Evolutionary conservation across 1,284 basidiomycete genomes (phyloP), one percentile per base, ranked within the genome.

Genomic region (Farysia itapuensis): DNA sequence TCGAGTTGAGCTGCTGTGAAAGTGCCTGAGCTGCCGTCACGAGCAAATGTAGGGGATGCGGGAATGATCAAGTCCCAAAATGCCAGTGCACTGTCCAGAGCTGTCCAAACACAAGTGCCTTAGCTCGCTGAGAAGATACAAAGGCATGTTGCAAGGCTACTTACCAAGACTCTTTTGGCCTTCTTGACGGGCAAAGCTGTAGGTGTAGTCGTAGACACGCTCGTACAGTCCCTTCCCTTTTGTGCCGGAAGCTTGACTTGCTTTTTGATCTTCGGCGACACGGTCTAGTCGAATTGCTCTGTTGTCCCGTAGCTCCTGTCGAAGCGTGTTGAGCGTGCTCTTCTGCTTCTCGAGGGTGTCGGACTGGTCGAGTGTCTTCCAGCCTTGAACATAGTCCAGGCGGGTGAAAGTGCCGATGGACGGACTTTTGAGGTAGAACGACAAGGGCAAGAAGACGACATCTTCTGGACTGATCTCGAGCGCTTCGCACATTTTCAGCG

Each of bases 51-150:
- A 25, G 94, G 81, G 5, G 89, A 90, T 65, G 86, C 84, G 0
- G 88, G 86, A 34, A 97, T 80, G 30, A 95, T 83, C 6, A 95
- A 79, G 24, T 79, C 80, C 94, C 94, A 97, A 72, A 94, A 87
- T 2, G 84, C 88, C 39, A 84, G 81, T 0, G 91, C 90, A 36
- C 82, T 84, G 0, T 90, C 89, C 36, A 85, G 77, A 12, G 78
- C 87, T 88, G 70, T 35, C 11, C 9, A 13, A 33, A 9, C 13
- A 8, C 11, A 18, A 18, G 31, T 13, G 16, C 25, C 25, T 9
- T n/a, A n/a, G 9, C 25, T 9, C 9, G 9, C 9, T 28, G 25
- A n/a, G 25, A 9, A 9, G 25, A 9, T 9, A n/a, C 25, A 28
- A n/a, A 28, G n/a, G 25, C 25, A 28, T 28, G 16, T 9, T 9